These are phyloP conservation scores for Rugonectria rugulosa DNA, from an alignment of 2,329 filamentous ascomycete species.

Conservation along the genomic window DNA sequence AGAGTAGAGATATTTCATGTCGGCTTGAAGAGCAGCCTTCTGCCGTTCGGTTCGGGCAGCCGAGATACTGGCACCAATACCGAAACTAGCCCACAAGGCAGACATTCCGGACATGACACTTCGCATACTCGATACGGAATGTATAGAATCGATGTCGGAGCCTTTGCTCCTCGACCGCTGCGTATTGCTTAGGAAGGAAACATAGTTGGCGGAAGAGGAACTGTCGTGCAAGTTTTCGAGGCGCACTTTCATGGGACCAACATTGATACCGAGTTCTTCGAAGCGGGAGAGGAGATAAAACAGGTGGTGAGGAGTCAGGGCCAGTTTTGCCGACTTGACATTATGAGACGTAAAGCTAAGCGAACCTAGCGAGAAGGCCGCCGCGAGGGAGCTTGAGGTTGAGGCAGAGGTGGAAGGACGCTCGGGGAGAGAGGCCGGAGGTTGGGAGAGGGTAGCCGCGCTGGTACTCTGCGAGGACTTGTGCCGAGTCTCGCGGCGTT, in stretches of 20 bases:
- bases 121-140: constrained; percentile 94
- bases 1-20: constrained; percentile 96
- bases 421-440: constrained; percentile 63
- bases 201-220: constrained; percentile 87
- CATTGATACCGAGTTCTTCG: constrained; percentile 87
- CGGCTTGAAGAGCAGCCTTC: constrained; percentile 82
- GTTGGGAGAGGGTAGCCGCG: constrained; percentile 61
- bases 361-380: constrained; percentile 85
- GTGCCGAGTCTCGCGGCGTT: constrained; percentile 76
- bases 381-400: constrained; percentile 77
- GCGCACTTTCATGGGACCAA: constrained; percentile 95
- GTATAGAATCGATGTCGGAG: constrained; percentile 88
- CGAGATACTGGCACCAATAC: constrained; percentile 80
- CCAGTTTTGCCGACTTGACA: constrained; percentile 89
- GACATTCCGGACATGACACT: constrained; percentile 99
- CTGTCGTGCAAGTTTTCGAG: constrained; percentile 94
- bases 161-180: constrained; percentile 80
- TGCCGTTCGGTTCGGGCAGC: constrained; percentile 87
- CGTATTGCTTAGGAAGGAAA: constrained; percentile 85
- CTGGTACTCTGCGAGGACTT: constrained; percentile 71
- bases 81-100: constrained; percentile 87
- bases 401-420: constrained; percentile 72
- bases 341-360: constrained; percentile 85
- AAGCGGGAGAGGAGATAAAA: constrained; percentile 97
- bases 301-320: constrained; percentile 92